Percentiles rank a stretch among this genome's conserved stretches.
These are phyloP conservation scores for Oryza rufipogon DNA, from an alignment of 176 grass and related monocot species.

Conservation along the genomic window DNA sequence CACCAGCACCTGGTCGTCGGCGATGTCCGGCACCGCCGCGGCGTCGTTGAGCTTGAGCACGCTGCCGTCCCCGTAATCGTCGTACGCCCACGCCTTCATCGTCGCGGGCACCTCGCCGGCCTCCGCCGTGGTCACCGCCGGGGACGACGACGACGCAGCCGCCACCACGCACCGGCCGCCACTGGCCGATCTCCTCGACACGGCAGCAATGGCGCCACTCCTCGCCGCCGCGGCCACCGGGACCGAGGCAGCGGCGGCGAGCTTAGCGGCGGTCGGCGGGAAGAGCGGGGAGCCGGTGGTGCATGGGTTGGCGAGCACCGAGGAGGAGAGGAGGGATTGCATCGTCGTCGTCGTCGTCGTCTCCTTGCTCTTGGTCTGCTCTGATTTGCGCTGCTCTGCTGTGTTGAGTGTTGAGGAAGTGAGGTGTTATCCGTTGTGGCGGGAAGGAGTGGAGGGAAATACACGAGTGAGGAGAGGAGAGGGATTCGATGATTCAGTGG, in stretches of 20 bases:
- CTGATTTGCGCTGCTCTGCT: neutral
- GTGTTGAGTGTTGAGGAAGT: neutral
- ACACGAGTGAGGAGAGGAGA: neutral
- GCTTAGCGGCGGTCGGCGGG: neutral
- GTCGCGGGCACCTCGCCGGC: conserved; percentile 36
- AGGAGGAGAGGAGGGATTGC: conserved; percentile 50
- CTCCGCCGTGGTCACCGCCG: neutral
- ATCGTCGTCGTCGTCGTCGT: conserved; percentile 17
- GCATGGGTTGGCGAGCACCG: conserved; percentile 38
- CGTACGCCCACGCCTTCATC: conserved; percentile 92
- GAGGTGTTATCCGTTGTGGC: conserved; percentile 26
- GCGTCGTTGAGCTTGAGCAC: conserved; percentile 63
- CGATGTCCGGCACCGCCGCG: conserved; percentile 56
- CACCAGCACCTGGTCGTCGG: conserved; percentile 82
- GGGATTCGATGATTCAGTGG: neutral
- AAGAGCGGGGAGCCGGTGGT: conserved; percentile 26
- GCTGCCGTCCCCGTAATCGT: conserved; percentile 73
- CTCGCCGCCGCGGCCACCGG: neutral
- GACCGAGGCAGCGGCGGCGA: neutral
- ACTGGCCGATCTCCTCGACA: neutral
- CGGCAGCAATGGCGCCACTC: neutral
- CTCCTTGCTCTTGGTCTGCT: neutral
- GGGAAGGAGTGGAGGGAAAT: conserved; percentile 22
- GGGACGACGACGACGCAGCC: conserved; percentile 13
- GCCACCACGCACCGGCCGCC: conserved; percentile 26